Percentiles rank a stretch among this genome's conserved stretches.
phyloP scores from a whole-genome alignment of 1,284 basidiomycete species.

The Ceratobasidium sp. region DNA sequence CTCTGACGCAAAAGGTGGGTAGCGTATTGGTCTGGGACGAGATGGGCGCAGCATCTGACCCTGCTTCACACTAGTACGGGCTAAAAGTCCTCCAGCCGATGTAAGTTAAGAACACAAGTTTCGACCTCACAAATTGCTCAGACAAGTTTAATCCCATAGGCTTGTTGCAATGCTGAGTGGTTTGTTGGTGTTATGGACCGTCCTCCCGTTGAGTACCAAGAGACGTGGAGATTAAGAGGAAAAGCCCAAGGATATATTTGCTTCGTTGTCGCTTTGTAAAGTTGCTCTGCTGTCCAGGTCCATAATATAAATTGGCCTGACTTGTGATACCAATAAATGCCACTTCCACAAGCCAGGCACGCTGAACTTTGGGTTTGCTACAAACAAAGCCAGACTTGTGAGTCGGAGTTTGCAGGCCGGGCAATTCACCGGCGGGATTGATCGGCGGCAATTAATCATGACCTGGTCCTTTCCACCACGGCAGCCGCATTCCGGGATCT shows the following conservation, averaged over 20 bases:
- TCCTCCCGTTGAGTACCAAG: constrained; percentile 29
- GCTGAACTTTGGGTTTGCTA: too few relatives aligned
- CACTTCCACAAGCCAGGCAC: too few relatives aligned
- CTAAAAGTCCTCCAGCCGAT: constrained; percentile 19
- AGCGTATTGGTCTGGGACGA: too few relatives aligned
- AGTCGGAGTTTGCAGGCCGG: too few relatives aligned
- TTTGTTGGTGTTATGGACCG: constrained; percentile 8
- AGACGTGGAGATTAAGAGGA: constrained; percentile 28
- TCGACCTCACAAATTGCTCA: not conserved
- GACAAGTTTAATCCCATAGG: not conserved
- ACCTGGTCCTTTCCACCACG: not conserved
- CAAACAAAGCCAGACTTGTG: too few relatives aligned
- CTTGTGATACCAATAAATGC: too few relatives aligned
- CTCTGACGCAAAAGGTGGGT: constrained; percentile 29
- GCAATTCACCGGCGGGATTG: constrained; percentile 14
- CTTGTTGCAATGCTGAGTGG: constrained; percentile 21
- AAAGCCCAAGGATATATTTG: not conserved
- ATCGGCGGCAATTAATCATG: not conserved
- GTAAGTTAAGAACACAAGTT: not conserved
- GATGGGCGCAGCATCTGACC: not conserved
- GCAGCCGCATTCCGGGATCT: not conserved
- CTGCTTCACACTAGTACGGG: constrained; percentile 2
- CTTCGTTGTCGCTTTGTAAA: not conserved
- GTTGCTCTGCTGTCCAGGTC: not conserved
- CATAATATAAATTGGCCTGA: too few relatives aligned